These are phyloP conservation scores for Areca catechu DNA, from an alignment of 176 grass and related monocot species.

Conservation along the genomic window DNA sequence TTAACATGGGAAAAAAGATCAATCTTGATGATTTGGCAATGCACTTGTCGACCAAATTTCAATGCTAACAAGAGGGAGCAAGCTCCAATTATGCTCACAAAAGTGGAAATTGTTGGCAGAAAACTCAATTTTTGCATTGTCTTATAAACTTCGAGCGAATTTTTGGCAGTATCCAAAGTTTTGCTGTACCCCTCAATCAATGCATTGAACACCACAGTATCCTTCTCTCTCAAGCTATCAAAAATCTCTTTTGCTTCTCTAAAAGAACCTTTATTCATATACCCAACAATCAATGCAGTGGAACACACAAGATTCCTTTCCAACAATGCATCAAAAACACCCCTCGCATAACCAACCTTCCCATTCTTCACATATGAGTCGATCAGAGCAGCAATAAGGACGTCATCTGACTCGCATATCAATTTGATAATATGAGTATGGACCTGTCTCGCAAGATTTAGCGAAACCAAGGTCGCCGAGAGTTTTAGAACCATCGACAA, in stretches of 20 bases:
- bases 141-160: constrained; percentile 56
- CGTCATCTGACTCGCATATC: constrained; percentile 32
- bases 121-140: constrained; percentile 36
- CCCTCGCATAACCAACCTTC: constrained; percentile 33
- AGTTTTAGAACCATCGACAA: constrained; percentile 88
- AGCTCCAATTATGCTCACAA: constrained; percentile 62
- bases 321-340: constrained; percentile 29
- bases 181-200: constrained; percentile 72
- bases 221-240: constrained; percentile 31
- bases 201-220: constrained; percentile 57
- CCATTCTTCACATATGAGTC: constrained; percentile 73
- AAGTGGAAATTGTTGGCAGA: constrained; percentile 43
- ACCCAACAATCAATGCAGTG: constrained; percentile 70
- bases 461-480: constrained; percentile 24
- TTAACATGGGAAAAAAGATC: constrained; percentile 37
- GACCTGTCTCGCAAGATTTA: constrained; percentile 32
- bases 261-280: constrained; percentile 44
- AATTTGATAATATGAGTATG: constrained; percentile 50
- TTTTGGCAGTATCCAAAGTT: constrained; percentile 30
- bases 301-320: constrained; percentile 51
- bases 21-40: constrained; percentile 55
- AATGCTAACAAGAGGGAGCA: constrained; percentile 50
- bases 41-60: constrained; percentile 66
- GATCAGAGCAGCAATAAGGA: constrained; percentile 49
- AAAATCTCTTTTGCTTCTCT: constrained; percentile 49